Evolutionary conservation across 2,329 filamentous ascomycete species (phyloP), one percentile per base, ranked within the genome.

Genomic region (Hypoxylon sp.): DNA sequence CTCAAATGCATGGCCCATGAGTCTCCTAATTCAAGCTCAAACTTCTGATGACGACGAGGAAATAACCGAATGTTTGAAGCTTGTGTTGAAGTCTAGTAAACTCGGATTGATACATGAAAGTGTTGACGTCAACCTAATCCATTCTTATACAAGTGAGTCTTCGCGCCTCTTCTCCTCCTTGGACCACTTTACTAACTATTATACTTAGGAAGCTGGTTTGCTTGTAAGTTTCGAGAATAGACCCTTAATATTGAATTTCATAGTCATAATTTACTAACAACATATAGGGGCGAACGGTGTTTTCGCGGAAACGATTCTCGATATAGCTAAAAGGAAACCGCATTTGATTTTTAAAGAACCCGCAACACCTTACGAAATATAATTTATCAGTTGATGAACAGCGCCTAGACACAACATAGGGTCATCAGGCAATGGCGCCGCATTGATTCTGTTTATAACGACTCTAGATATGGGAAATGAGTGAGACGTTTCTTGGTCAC

Each of bases 1-100:
- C n/a, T 83, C 88, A 74, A 93, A 97, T 72, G 96, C 95, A 6
- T 99, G 96, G 96, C 96, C 96, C 0, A 98, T 99, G 94, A 96
- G 93, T 77, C 82, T 98, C 68, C 85, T 99, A 7, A 88, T 98
- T 19, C 94, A 98, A 80, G 93, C 93, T 2, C 93, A 96, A 86
- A 99, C 96, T 0, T 91, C 90, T 5, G 87, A 95, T 55, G 85
- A 94, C 63, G 94, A 97, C 67, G 83, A 85, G 0, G 96, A 99
- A 81, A 98, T 99, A 70, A 83, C 80, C 66, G 85, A 87, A 52
- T 92, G 91, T 68, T 80, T 99, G 25, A 83, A 89, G 6, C 79
- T 91, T 32, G 96, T 99, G 41, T 89, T 96, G 65, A 85, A 89
- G 66, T 91, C 91, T 1, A 92, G 91, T 67, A 86, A 84, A 57